Percentiles rank a stretch among this genome's conserved stretches.
Conservation (phyloP, 2,329 filamentous ascomycete genomes). For the Canariomyces notabilis region DNA sequence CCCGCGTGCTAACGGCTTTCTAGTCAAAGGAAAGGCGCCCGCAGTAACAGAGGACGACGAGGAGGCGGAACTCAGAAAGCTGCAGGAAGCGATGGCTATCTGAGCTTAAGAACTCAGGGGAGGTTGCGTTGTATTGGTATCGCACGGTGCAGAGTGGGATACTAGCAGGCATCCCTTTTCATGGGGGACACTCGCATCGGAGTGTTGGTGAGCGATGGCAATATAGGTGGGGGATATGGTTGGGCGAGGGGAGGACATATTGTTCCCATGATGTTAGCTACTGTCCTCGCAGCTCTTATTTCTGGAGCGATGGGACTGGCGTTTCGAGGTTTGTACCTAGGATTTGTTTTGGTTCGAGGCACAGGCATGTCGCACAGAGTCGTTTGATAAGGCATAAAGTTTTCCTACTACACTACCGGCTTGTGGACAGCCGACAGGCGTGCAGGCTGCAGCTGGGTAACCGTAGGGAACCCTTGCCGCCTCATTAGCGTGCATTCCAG, state of each 20-base stretch:
- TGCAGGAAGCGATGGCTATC: conserved; percentile 98
- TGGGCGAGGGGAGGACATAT: neutral
- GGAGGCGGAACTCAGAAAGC: conserved; percentile 85
- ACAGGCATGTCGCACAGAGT: neutral
- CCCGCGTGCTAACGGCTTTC: conserved; percentile 20
- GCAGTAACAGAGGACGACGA: conserved; percentile 81
- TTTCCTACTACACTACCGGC: too few species aligned
- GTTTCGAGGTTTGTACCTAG: conserved; percentile 15
- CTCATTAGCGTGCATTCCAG: neutral
- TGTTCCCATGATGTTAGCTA: neutral
- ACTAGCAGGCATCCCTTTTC: neutral
- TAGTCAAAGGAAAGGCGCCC: conserved; percentile 48
- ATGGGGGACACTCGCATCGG: neutral
- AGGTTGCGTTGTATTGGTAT: neutral
- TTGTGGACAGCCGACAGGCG: too few species aligned
- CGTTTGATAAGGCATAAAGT: neutral
- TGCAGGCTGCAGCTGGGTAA: too few species aligned
- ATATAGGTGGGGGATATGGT: neutral
- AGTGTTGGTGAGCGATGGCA: neutral
- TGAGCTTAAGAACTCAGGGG: conserved; percentile 36
- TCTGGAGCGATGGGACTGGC: conserved; percentile 14
- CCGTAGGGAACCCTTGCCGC: neutral
- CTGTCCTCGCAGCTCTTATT: neutral
- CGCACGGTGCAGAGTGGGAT: conserved; percentile 1
- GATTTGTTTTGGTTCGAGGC: conserved; percentile 12